Base-by-base conservation (phyloP, 768 basidiomycete genomes). In the Pleurotus tuoliensis region DNA sequence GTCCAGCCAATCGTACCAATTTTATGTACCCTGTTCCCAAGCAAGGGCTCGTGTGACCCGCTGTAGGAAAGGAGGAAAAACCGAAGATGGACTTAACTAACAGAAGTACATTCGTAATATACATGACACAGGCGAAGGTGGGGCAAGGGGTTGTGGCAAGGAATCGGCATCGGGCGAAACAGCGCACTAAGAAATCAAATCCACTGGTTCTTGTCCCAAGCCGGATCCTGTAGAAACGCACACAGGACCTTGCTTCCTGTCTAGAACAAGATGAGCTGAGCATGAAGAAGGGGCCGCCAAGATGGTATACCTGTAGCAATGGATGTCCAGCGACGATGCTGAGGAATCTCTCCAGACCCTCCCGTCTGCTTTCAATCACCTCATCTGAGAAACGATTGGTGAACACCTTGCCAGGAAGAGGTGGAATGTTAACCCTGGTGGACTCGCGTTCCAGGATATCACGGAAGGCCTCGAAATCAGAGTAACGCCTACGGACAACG, bases 331-430 rank as follows among this genome's bases (percentile, higher is more conserved):
- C 97, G 47, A 99, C 96, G 60, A 99, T 85, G 63, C 91, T 93
- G 64, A 99, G 71, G 74, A 98, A 99, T 27, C 96, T 77, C 75
- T 98, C 96, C 20, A 98, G 73, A 1, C 96, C 96, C 67, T 98
- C 95, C 62, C 96, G 76, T 58, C 97, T 75, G 55, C 80, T 76
- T 71, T 98, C 96, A 57, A 99, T 98, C 45, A 98, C 90, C 71
- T 99, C 97, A 64, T 98, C 96, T 13, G 94, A 94, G 74, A 98
- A 99, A 39, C 97, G 80, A 67, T 97, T 98, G 30, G 95, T 97
- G 74, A 99, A 99, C 40, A 98, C 92, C 72, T 98, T 99, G 55
- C 97, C 97, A 1, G 97, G 96, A 34, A 99, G 84, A 15, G 93
- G 85, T 1, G 97, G 96, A 66, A 99, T 98, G 73, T 98, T 99